These are phyloP conservation scores for Apium graveolens DNA, from an alignment of 129 eudicot species.

Conservation along the genomic window DNA sequence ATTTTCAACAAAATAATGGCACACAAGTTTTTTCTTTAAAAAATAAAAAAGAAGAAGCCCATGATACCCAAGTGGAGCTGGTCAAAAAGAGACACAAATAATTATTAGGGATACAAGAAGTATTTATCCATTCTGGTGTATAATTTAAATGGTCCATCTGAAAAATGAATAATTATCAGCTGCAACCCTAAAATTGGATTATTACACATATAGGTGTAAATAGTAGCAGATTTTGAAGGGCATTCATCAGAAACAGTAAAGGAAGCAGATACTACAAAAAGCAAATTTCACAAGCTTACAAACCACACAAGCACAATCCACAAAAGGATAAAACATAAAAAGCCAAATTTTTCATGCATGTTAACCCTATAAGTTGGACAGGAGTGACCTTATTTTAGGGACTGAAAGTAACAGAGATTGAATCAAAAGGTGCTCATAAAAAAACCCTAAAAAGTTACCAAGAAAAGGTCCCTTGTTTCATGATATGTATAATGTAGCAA, in stretches of 20 bases:
- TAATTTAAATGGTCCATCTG: not conserved
- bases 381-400: conserved; percentile 20
- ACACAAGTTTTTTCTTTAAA: not conserved
- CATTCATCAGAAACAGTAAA: conserved; percentile 8
- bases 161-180: not conserved
- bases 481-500: conserved; percentile 21
- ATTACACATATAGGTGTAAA: conserved; percentile 1
- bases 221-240: not conserved
- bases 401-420: conserved; percentile 12
- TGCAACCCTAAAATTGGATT: not conserved
- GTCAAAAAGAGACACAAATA: not conserved
- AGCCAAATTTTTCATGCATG: conserved; percentile 6
- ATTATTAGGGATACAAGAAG: conserved; percentile 1
- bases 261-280: conserved; percentile 11
- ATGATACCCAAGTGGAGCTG: not conserved
- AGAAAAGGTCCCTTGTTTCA: conserved; percentile 38
- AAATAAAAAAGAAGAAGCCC: not conserved
- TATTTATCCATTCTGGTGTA: not conserved
- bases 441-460: conserved; percentile 7
- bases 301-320: conserved; percentile 11
- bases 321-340: conserved; percentile 13
- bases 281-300: conserved; percentile 10
- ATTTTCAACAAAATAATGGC: not conserved
- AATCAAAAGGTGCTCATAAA: conserved; percentile 3
- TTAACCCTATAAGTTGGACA: conserved; percentile 3